phyloP scores from a whole-genome alignment of 805 yeast genomes.

The Wickerhamiella spandovensis region DNA sequence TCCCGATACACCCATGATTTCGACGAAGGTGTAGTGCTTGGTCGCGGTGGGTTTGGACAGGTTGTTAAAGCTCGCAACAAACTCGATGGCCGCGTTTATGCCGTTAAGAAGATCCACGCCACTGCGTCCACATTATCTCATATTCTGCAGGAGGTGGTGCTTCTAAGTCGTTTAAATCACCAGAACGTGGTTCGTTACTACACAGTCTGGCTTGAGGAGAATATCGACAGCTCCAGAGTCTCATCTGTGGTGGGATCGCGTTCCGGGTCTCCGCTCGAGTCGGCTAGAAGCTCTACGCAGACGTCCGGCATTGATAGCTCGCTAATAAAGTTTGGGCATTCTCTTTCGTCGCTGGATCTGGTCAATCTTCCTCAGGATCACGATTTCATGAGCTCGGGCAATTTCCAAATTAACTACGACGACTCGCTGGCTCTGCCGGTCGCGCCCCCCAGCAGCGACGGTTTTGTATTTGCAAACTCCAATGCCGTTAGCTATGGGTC shows the following conservation, averaged over 20 bases:
- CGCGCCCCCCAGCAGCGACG: not conserved
- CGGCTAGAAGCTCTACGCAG: not conserved
- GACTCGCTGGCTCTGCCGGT: not conserved
- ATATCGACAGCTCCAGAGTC: slow-evolving; percentile 17
- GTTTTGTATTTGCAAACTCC: not conserved
- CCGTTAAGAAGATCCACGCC: slow-evolving; percentile 82
- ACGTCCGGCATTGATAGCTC: not conserved
- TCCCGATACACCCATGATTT: slow-evolving; percentile 87
- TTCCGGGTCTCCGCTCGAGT: not conserved
- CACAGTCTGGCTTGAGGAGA: slow-evolving; percentile 94
- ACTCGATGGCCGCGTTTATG: slow-evolving; percentile 89
- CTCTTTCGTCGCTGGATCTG: slow-evolving; percentile 9
- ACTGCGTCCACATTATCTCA: slow-evolving; percentile 37
- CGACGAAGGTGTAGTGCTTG: slow-evolving; percentile 83
- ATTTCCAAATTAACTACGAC: not conserved
- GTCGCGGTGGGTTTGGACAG: slow-evolving; percentile 95
- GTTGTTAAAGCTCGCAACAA: slow-evolving; percentile 94
- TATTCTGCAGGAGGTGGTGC: slow-evolving; percentile 79
- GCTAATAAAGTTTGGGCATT: not conserved
- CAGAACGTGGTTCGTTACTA: slow-evolving; percentile 93
- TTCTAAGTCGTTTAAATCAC: slow-evolving; percentile 82
- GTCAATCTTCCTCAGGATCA: slow-evolving; percentile 10
- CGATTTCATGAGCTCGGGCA: slow-evolving; percentile 16
- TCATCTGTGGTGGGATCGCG: not conserved
- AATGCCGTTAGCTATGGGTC: slow-evolving; percentile 1